Evolutionary conservation across 2,329 filamentous ascomycete genomes (phyloP).

Genomic region (Ophiostoma ips): DNA sequence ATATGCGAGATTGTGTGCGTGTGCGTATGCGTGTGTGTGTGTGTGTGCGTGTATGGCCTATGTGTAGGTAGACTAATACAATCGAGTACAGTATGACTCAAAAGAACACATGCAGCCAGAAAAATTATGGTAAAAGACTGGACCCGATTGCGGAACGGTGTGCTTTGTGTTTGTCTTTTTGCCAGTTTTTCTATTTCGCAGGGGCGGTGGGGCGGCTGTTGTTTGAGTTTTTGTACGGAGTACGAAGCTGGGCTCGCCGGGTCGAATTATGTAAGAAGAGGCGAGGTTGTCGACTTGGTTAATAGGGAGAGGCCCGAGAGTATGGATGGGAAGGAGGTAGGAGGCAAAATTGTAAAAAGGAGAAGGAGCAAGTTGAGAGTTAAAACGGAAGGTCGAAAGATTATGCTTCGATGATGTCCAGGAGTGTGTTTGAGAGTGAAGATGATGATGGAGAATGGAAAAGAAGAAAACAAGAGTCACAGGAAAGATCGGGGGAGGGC

Average conservation of each 20-base stretch:
- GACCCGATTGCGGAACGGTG: constrained; percentile 13
- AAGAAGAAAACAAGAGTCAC: neutral
- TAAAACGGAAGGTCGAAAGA: too few relatives aligned
- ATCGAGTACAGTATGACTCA: constrained; percentile 8
- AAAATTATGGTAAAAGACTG: constrained; percentile 4
- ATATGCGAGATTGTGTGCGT: neutral
- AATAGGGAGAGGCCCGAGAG: too few relatives aligned
- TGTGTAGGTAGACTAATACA: neutral
- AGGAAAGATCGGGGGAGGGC: neutral
- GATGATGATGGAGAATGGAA: too few relatives aligned
- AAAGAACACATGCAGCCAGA: constrained; percentile 11
- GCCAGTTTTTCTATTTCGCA: neutral
- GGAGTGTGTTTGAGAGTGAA: neutral
- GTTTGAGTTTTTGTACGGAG: too few relatives aligned
- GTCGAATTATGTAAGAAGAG: too few relatives aligned
- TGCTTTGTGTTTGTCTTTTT: constrained; percentile 3
- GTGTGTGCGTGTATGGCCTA: constrained; percentile 7
- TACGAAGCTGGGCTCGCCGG: too few relatives aligned
- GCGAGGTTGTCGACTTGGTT: too few relatives aligned
- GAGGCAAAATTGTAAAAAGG: too few relatives aligned
- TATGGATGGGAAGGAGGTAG: too few relatives aligned
- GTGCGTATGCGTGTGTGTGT: neutral
- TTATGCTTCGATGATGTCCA: too few relatives aligned
- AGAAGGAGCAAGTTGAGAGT: too few relatives aligned
- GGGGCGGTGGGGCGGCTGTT: too few relatives aligned